Conservation (phyloP, 768 basidiomycete genomes). For the Lactarius sanguifluus region DNA sequence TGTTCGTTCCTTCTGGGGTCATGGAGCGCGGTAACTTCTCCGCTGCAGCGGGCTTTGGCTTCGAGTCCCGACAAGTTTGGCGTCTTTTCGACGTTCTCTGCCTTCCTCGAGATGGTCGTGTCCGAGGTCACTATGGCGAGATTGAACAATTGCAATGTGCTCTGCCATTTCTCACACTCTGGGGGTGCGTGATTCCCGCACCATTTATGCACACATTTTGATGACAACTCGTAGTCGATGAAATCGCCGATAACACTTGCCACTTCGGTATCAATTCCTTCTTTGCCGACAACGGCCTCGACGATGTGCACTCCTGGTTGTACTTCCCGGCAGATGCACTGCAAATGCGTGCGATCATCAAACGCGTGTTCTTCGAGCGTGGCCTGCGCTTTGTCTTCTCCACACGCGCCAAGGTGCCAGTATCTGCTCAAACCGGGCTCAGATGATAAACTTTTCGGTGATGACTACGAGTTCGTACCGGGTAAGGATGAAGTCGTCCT, state of each 20-base stretch:
- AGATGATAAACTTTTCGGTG: constrained; percentile 60
- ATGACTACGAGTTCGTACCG: constrained; percentile 74
- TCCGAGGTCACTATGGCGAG: constrained; percentile 94
- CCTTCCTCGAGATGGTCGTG: constrained; percentile 88
- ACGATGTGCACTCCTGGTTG: constrained; percentile 73
- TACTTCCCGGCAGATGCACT: constrained; percentile 87
- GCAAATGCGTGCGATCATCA: constrained; percentile 77
- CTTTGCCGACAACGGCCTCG: constrained; percentile 86
- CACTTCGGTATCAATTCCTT: constrained; percentile 81
- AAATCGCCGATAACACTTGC: constrained; percentile 60
- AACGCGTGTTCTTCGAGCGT: constrained; percentile 78
- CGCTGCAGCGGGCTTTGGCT: constrained; percentile 86
- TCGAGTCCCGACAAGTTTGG: constrained; percentile 79
- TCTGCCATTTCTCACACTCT: constrained; percentile 88
- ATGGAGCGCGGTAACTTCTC: constrained; percentile 86
- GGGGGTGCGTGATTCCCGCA: constrained; percentile 50
- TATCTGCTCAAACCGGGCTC: constrained; percentile 81
- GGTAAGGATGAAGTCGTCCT: constrained; percentile 82
- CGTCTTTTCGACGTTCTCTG: constrained; percentile 88
- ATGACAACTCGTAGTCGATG: constrained; percentile 25
- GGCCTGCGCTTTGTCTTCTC: constrained; percentile 87
- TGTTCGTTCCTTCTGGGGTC: constrained; percentile 81
- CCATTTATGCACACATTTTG: neutral
- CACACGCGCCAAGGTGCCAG: constrained; percentile 85
- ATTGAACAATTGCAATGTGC: constrained; percentile 82